A percentile compares a stretch with the other conserved stretches of the same genome.
Conservation (phyloP, 1,284 basidiomycete species). For the Cutaneotrichosporon cavernicola region DNA sequence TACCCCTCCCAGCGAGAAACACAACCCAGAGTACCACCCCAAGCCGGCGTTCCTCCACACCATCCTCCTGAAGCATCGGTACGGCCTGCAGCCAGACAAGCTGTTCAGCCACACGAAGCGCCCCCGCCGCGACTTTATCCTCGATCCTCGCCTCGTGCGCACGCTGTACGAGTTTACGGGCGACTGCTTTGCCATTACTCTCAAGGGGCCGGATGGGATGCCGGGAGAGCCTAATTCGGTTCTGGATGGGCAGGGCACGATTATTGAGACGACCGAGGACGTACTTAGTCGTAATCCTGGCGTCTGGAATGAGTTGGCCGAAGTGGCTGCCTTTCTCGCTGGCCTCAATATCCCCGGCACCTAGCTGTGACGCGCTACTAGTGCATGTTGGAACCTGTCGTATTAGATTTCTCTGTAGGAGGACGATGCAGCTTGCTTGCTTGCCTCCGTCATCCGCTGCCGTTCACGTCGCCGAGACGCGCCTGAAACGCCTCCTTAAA, state of each 20-base stretch:
- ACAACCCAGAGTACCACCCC: constrained; percentile 46
- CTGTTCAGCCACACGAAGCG: constrained; percentile 47
- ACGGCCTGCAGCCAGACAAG: constrained; percentile 45
- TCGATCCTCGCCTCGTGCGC: constrained; percentile 44
- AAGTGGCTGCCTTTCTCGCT: constrained; percentile 10
- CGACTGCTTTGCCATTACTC: constrained; percentile 45
- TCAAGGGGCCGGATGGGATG: constrained; percentile 49
- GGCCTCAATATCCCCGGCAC: constrained; percentile 22
- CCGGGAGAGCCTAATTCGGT: constrained; percentile 36
- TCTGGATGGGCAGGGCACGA: constrained; percentile 47
- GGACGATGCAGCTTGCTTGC: background rate
- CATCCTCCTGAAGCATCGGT: constrained; percentile 54
- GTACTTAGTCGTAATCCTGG: constrained; percentile 15
- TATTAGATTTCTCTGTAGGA: background rate
- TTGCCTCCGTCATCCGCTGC: background rate
- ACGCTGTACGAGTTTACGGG: constrained; percentile 50
- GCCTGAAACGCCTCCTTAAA: background rate
- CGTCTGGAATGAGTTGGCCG: constrained; percentile 14
- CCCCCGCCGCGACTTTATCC: constrained; percentile 45
- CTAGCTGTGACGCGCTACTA: constrained; percentile 5
- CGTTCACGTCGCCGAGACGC: background rate
- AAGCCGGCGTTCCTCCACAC: constrained; percentile 55
- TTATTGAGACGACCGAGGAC: constrained; percentile 35
- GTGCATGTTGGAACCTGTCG: constrained; percentile 1
- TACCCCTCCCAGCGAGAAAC: constrained; percentile 43